phyloP scores from a whole-genome alignment of 495 filamentous ascomycete genomes.

The Pseudomonodictys pantanalensis region DNA sequence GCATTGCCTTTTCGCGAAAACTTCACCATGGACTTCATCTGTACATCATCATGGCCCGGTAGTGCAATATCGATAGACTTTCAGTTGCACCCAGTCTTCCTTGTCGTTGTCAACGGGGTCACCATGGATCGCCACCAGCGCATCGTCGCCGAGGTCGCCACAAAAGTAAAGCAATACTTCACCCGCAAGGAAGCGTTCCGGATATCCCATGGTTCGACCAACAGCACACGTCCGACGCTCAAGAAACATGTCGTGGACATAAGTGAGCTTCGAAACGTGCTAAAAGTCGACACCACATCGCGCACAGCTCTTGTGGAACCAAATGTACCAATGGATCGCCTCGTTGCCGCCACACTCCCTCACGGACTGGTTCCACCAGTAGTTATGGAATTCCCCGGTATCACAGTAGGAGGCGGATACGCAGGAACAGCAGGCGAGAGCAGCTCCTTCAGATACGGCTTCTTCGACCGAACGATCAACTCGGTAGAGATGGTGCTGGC shows the following conservation, averaged over 20 bases:
- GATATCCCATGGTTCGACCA: constrained; percentile 76
- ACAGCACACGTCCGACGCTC: constrained; percentile 59
- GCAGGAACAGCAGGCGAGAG: constrained; percentile 61
- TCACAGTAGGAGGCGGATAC: constrained; percentile 63
- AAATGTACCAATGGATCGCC: constrained; percentile 63
- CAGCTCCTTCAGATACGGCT: constrained; percentile 56
- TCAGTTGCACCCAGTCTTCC: neutral
- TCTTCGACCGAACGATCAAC: constrained; percentile 55
- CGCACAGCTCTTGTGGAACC: constrained; percentile 55
- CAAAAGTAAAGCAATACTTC: constrained; percentile 55
- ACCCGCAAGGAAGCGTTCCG: constrained; percentile 61
- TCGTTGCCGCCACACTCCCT: constrained; percentile 53
- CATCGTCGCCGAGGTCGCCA: constrained; percentile 47
- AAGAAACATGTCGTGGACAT: constrained; percentile 54
- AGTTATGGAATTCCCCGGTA: constrained; percentile 63
- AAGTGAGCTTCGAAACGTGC: constrained; percentile 37
- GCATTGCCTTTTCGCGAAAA: neutral
- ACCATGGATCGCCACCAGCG: constrained; percentile 15
- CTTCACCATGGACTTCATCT: neutral
- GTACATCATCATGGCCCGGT: neutral
- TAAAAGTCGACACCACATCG: constrained; percentile 42
- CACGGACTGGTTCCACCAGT: constrained; percentile 57
- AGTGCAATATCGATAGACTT: neutral
- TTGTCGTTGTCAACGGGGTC: neutral
- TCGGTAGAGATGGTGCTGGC: constrained; percentile 61